Base-by-base conservation (phyloP, 2,329 filamentous ascomycete genomes). In the Neofusicoccum ribis region DNA sequence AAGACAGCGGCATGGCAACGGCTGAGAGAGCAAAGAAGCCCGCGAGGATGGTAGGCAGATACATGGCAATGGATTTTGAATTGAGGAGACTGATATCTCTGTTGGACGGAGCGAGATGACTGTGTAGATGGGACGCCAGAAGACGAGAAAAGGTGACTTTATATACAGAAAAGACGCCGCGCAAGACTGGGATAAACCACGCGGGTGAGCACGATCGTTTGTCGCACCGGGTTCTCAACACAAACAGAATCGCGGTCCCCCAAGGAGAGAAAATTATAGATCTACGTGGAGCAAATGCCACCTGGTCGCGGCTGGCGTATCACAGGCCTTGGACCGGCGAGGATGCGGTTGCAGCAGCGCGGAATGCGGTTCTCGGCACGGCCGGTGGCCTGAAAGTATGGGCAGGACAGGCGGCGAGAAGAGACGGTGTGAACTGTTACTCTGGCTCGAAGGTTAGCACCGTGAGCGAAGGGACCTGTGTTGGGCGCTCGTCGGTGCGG, bases 261-360 rank as follows among this genome's bases (percentile, higher is more conserved):
- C 31, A 60, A 20, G 27, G 4, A 46, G 17, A 58, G 37, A 60
- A 44, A 37, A 47, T 60, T 20, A 47, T 47, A 60, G 43, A 60
- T 47, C 43, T 60, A 37, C 15, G 56, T 37, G n/a, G 27, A 60
- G 52, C 41, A 44, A 39, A 60, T 60, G 27, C 56, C 37, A 60
- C 43, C 56, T 60, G 43, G 56, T 23, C n/a, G 43, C 23, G 52
- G 39, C 37, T 44, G 23, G 52, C 23, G 39, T 60, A 60, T 47
- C 56, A 60, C 56, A 60, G 43, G 27, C 41, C n/a, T 46, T 27
- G 17, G 11, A 39, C 31, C 20, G n/a, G 3, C 47, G 43, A 20
- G 41, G n/a, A 59, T 27, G 56, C 43, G 56, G 27, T 47, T 46
- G 56, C 56, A 47, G 56, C 56, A 9, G 27, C 9, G 41, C 23